Evolutionary conservation across 345 rosid genomes (phyloP).

Genomic region (Mangifera indica): DNA sequence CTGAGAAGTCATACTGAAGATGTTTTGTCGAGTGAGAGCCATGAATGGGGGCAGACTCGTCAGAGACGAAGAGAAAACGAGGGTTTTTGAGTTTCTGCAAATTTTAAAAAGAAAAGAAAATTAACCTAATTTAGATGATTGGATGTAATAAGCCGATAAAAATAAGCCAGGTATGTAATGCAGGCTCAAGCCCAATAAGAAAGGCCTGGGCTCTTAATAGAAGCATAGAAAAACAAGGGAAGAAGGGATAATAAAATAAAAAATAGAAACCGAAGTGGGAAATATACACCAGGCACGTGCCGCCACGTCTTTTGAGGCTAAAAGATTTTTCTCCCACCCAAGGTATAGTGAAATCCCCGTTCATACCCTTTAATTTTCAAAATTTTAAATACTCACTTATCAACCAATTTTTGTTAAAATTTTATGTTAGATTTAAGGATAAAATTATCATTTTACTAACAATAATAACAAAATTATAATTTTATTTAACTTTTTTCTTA

Average conservation of each 20-base stretch:
- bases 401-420: too few species aligned
- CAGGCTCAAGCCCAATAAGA: neutral
- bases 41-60: neutral
- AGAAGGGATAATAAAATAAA: neutral
- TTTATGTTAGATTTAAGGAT: too few species aligned
- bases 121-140: neutral
- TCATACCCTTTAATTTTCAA: too few species aligned
- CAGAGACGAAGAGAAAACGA: neutral
- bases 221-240: too few species aligned
- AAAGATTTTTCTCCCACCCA: too few species aligned
- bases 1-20: slow-evolving; percentile 4
- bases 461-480: too few species aligned
- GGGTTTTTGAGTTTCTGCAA: neutral
- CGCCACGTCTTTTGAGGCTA: slow-evolving; percentile 19
- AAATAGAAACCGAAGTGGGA: slow-evolving; percentile 11
- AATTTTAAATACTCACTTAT: too few species aligned
- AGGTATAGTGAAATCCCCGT: too few species aligned
- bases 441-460: too few species aligned
- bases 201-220: neutral
- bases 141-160: too few species aligned
- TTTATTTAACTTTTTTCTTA: too few species aligned
- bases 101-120: neutral
- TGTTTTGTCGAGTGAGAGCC: slow-evolving; percentile 13
- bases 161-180: neutral
- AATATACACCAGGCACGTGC: slow-evolving; percentile 22